Percentiles rank a stretch among this genome's conserved stretches.
Evolutionary conservation across 306 rosid genomes (phyloP).

Genomic region (Acacia melanoxylon): DNA sequence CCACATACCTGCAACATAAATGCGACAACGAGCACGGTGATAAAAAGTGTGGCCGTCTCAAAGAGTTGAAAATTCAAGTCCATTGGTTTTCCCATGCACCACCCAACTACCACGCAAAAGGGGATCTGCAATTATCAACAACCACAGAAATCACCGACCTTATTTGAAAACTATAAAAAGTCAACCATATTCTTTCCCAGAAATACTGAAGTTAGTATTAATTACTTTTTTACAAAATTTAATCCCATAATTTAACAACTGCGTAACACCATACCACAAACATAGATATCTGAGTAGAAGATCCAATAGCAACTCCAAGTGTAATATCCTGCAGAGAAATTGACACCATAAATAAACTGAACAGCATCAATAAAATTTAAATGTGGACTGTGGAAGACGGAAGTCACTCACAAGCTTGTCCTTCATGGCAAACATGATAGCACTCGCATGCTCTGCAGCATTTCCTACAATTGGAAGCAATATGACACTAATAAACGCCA

Average conservation of each 20-base stretch:
- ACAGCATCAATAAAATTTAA: conserved; percentile 17
- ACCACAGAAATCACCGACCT: conserved; percentile 28
- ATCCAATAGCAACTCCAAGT: conserved; percentile 92
- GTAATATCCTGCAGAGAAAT: conserved; percentile 71
- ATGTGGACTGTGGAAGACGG: conserved; percentile 27
- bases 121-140: conserved; percentile 62
- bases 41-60: conserved; percentile 91
- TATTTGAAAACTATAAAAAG: not conserved
- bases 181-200: conserved; percentile 3
- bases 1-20: conserved; percentile 88
- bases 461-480: conserved; percentile 85
- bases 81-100: conserved; percentile 91
- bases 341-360: conserved; percentile 31
- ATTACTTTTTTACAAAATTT: not conserved
- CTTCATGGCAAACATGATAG: conserved; percentile 94
- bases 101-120: conserved; percentile 89
- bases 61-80: conserved; percentile 94
- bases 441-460: conserved; percentile 76
- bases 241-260: conserved; percentile 14
- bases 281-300: conserved; percentile 93
- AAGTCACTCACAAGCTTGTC: conserved; percentile 87
- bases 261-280: conserved; percentile 72
- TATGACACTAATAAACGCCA: conserved; percentile 88
- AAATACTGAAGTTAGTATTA: conserved; percentile 1
- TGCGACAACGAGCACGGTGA: conserved; percentile 89